Evolutionary conservation across 139 green algal species (phyloP).

Genomic region (Pseudopediastrum boryanum): DNA sequence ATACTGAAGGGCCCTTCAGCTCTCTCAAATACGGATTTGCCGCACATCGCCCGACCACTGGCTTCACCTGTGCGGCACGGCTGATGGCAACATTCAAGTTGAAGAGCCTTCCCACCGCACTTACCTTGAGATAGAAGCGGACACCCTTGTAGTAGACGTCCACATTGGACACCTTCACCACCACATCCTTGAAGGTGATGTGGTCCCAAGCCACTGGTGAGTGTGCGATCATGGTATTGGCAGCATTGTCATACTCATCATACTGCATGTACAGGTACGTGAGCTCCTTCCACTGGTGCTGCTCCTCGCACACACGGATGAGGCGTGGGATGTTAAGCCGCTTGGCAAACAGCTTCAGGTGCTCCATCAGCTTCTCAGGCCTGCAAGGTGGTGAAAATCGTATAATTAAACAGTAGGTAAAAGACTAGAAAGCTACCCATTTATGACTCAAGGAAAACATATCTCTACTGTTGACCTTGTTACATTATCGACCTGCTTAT

Average conservation of each 20-base stretch:
- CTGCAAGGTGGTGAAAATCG: no score
- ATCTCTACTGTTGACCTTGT: no score
- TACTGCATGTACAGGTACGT: conserved; percentile 96
- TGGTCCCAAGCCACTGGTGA: conserved; percentile 96
- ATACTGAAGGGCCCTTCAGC: no score
- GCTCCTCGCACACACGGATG: conserved; percentile 94
- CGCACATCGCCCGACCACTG: no score
- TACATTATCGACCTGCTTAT: no score
- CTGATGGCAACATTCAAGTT: no score
- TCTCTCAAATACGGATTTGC: no score
- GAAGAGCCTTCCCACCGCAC: no score
- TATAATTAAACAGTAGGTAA: no score
- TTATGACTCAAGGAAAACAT: no score
- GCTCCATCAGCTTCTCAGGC: conserved; percentile 96
- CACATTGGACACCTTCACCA: conserved; percentile 84
- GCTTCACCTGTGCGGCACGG: no score
- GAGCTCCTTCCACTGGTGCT: conserved; percentile 97
- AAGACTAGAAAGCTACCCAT: no score
- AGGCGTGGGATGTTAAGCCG: conserved; percentile 98
- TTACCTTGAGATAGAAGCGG: conserved; percentile 92
- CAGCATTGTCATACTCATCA: conserved; percentile 99
- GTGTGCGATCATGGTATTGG: conserved; percentile 93
- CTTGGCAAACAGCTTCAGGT: conserved; percentile 98
- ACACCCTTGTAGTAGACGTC: conserved; percentile 97
- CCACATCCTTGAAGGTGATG: conserved; percentile 96